phyloP scores from a whole-genome alignment of 208 protist genomes.

The Trichomonas vaginalis region DNA sequence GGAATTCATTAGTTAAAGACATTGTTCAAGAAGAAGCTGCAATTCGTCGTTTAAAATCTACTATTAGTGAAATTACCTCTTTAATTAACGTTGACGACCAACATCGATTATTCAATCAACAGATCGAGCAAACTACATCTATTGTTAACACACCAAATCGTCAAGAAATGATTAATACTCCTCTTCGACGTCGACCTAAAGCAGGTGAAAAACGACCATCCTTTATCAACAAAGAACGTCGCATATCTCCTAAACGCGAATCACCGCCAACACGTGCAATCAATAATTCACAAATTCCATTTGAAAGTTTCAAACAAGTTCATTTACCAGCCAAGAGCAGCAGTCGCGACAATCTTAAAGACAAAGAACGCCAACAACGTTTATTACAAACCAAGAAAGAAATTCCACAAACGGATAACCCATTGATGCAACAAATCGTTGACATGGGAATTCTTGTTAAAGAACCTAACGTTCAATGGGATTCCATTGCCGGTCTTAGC shows the following conservation, averaged over 20 bases:
- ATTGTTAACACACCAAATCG: background rate
- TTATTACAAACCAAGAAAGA: background rate
- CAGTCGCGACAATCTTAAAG: background rate
- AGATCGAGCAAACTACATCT: background rate
- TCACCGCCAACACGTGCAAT: background rate
- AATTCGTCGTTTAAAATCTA: background rate
- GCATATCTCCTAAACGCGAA: background rate
- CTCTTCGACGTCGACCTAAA: too few species aligned
- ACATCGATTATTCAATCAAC: background rate
- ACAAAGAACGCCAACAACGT: background rate
- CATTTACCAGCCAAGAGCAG: background rate
- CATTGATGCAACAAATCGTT: background rate
- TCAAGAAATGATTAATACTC: background rate
- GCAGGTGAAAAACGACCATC: background rate
- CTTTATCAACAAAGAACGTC: background rate
- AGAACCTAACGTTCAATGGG: slow-evolving; percentile 9
- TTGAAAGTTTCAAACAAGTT: background rate
- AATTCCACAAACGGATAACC: background rate
- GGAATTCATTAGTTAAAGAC: background rate
- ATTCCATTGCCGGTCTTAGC: background rate
- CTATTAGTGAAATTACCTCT: background rate
- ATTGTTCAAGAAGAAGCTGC: background rate
- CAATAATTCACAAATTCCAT: background rate
- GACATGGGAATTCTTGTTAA: background rate
- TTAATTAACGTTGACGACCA: background rate